A percentile compares a stretch with the other conserved stretches of the same genome.
Conservation (phyloP, 2,329 filamentous ascomycete genomes). For the Alternaria angustiovoidea region DNA sequence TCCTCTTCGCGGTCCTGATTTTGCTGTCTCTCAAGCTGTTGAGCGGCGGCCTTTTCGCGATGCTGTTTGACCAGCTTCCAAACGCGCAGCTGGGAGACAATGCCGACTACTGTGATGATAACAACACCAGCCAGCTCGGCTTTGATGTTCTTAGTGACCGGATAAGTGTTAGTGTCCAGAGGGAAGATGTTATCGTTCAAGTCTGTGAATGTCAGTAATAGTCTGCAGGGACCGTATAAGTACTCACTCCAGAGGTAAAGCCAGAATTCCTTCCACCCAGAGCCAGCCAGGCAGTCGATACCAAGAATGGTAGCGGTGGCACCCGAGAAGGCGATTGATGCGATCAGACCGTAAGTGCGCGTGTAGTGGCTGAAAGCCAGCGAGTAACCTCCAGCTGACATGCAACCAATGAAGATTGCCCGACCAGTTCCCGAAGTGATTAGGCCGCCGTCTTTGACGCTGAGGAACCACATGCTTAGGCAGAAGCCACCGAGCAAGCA, state of each 20-base stretch:
- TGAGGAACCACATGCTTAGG: slow-evolving; percentile 88
- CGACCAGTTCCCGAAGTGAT: slow-evolving; percentile 69
- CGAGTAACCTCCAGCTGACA: slow-evolving; percentile 73
- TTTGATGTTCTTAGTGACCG: slow-evolving; percentile 82
- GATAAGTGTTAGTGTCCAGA: slow-evolving; percentile 77
- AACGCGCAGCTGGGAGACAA: slow-evolving; percentile 84
- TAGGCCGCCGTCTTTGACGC: slow-evolving; percentile 77
- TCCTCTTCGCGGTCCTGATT: slow-evolving; percentile 72
- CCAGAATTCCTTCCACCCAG: slow-evolving; percentile 97
- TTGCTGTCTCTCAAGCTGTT: slow-evolving; percentile 63
- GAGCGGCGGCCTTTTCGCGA: slow-evolving; percentile 56
- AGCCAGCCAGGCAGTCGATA: slow-evolving; percentile 87
- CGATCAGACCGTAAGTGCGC: slow-evolving; percentile 78
- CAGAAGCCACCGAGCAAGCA: slow-evolving; percentile 89
- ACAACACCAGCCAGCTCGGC: slow-evolving; percentile 84
- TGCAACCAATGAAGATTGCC: slow-evolving; percentile 76
- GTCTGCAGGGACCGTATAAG: slow-evolving; percentile 1
- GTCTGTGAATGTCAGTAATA: slow-evolving; percentile 49
- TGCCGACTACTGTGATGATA: slow-evolving; percentile 75
- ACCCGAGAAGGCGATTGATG: slow-evolving; percentile 79
- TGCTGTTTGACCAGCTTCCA: slow-evolving; percentile 78
- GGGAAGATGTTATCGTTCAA: slow-evolving; percentile 83
- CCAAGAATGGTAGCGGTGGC: slow-evolving; percentile 81
- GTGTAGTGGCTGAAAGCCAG: slow-evolving; percentile 77
- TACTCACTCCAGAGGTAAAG: slow-evolving; percentile 81